A percentile compares a stretch with the other conserved stretches of the same genome.
Conservation (phyloP, 2,329 filamentous ascomycete species). For the Byssoonygena ceratinophila region DNA sequence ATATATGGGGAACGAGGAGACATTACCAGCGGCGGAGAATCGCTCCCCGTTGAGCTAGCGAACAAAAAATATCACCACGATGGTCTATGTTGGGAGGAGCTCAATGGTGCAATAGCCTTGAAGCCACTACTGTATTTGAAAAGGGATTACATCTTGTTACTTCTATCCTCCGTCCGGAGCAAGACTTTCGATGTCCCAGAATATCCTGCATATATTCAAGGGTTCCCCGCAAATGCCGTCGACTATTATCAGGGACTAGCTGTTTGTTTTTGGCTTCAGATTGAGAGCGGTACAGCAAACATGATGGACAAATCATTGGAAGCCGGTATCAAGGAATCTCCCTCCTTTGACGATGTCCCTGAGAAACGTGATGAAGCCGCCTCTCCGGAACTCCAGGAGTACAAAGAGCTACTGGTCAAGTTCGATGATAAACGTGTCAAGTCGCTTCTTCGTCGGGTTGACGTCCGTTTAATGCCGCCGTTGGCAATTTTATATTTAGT, state of each 20-base stretch:
- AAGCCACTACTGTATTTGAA: no score
- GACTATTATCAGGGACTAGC: background rate
- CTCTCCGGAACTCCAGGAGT: background rate
- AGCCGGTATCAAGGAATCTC: background rate
- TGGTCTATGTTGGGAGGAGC: background rate
- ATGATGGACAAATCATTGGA: background rate
- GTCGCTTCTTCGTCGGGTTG: slow-evolving; percentile 6
- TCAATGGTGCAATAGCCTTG: background rate
- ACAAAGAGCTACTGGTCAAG: slow-evolving; percentile 3
- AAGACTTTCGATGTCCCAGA: background rate
- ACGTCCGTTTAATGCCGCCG: slow-evolving; percentile 7
- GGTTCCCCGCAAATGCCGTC: background rate
- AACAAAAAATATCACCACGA: background rate
- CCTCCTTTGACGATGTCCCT: background rate
- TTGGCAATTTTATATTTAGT: slow-evolving; percentile 10
- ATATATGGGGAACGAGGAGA: background rate
- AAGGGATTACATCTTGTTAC: background rate
- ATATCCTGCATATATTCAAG: background rate
- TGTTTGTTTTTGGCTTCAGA: background rate
- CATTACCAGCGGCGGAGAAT: background rate
- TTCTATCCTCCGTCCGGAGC: background rate
- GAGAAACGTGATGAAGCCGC: background rate
- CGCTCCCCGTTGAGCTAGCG: background rate
- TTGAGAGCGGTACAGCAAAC: background rate
- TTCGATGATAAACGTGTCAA: slow-evolving; percentile 5